Evolutionary conservation across 371 early-diverging fungal genomes (phyloP).

Genomic region (Mucor sp.): DNA sequence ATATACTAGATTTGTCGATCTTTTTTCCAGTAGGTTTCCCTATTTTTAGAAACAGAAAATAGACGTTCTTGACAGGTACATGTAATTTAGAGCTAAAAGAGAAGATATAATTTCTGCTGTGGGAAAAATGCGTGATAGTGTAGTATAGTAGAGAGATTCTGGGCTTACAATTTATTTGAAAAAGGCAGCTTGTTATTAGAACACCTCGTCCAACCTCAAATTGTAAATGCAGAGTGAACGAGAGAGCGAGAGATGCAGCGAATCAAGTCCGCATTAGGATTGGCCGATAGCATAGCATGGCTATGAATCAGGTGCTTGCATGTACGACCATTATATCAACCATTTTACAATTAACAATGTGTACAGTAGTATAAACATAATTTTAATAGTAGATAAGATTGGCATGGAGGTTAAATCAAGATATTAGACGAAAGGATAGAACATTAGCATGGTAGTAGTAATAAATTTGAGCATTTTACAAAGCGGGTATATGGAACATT

Average conservation of each 20-base stretch:
- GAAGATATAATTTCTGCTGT: not conserved
- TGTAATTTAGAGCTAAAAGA: not conserved
- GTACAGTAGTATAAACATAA: not conserved
- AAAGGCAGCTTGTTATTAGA: not conserved
- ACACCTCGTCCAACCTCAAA: not conserved
- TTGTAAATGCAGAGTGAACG: not conserved
- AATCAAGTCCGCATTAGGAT: not conserved
- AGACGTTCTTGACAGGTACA: not conserved
- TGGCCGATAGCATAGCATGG: not conserved
- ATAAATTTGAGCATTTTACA: not conserved
- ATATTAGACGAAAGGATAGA: not conserved
- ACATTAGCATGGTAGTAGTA: not conserved
- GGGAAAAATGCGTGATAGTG: not conserved
- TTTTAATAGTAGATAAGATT: not conserved
- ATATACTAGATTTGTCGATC: not conserved
- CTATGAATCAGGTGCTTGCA: not conserved
- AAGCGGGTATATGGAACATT: not conserved
- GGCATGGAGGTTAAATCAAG: not conserved
- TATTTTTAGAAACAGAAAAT: not conserved
- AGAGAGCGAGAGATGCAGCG: too few species aligned
- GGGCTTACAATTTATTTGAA: not conserved
- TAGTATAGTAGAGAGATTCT: not conserved
- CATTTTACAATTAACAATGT: not conserved
- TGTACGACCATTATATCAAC: not conserved
- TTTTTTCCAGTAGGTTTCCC: not conserved